phyloP scores from a whole-genome alignment of 139 green algal genomes.

The Prasinococcaceae sp. region DNA sequence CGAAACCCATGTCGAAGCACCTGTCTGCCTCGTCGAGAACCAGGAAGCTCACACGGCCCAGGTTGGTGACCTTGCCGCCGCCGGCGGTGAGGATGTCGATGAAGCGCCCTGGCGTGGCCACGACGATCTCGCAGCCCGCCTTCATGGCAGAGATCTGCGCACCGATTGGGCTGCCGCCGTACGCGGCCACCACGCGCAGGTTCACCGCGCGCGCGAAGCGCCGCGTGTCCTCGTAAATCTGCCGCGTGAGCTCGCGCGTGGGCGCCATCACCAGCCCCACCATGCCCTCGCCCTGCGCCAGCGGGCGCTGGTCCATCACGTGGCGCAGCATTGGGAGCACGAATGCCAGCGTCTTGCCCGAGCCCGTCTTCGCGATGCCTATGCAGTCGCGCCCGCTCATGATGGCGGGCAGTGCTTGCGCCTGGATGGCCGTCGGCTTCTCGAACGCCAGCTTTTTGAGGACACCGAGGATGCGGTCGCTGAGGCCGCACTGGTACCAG shows the following conservation, averaged over 20 bases:
- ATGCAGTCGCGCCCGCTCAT: slow-evolving; percentile 95
- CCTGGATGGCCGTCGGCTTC: slow-evolving; percentile 80
- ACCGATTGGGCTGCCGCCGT: slow-evolving; percentile 73
- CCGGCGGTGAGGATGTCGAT: slow-evolving; percentile 89
- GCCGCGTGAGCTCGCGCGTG: slow-evolving; percentile 83
- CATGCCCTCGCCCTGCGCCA: slow-evolving; percentile 63
- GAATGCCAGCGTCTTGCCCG: slow-evolving; percentile 94
- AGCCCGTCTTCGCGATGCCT: slow-evolving; percentile 93
- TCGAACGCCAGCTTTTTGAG: slow-evolving; percentile 60
- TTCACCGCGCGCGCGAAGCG: slow-evolving; percentile 49
- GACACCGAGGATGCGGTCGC: slow-evolving; percentile 50
- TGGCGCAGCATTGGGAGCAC: slow-evolving; percentile 91
- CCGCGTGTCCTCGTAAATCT: slow-evolving; percentile 65
- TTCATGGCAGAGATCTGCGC: slow-evolving; percentile 91
- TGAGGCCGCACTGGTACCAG: slow-evolving; percentile 60
- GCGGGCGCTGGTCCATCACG: slow-evolving; percentile 77
- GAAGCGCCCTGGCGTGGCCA: slow-evolving; percentile 91
- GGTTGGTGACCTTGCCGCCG: slow-evolving; percentile 85
- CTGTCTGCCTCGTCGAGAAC: slow-evolving; percentile 96
- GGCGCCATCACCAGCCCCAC: slow-evolving; percentile 89
- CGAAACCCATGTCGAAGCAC: slow-evolving; percentile 99
- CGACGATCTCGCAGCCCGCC: slow-evolving; percentile 70
- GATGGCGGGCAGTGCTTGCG: slow-evolving; percentile 87
- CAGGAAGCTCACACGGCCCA: slow-evolving; percentile 85
- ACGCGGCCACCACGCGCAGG: slow-evolving; percentile 59